Percentiles rank a stretch among this genome's conserved stretches.
Conservation (phyloP, 305 asterid genomes). For the Solanum chacoense region DNA sequence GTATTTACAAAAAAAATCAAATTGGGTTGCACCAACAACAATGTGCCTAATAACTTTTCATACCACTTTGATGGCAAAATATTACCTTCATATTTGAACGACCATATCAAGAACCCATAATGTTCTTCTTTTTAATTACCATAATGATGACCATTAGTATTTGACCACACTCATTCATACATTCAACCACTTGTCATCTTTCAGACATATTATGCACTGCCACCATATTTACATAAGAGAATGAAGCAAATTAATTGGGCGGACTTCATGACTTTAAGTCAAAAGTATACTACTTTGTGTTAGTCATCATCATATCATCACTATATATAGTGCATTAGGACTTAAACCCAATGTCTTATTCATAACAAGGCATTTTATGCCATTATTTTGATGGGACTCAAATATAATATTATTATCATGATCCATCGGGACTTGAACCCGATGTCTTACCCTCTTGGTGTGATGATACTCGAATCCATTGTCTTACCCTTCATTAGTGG, state of each 20-base stretch:
- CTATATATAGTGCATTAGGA: background rate
- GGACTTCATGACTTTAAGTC: background rate
- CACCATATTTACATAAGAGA: too few species aligned
- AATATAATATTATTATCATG: background rate
- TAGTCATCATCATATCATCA: background rate
- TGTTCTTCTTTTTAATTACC: background rate
- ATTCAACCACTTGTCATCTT: background rate
- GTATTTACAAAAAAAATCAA: background rate
- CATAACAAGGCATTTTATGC: too few species aligned
- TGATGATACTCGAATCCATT: background rate
- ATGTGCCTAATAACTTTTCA: background rate
- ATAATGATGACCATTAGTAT: background rate
- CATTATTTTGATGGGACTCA: background rate
- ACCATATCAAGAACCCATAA: background rate
- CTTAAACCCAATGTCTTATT: too few species aligned
- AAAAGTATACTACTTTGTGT: background rate
- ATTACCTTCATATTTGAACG: background rate
- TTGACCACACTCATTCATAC: too few species aligned
- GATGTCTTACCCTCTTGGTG: too few species aligned
- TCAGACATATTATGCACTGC: background rate
- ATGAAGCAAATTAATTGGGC: background rate
- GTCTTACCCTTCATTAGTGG: background rate
- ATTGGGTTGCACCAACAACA: background rate
- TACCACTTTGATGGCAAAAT: background rate
- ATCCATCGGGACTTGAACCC: background rate